Percentiles rank a stretch among this genome's conserved stretches.
phyloP scores from a whole-genome alignment of 371 early-diverging fungal species.

The Mortierella sp. region DNA sequence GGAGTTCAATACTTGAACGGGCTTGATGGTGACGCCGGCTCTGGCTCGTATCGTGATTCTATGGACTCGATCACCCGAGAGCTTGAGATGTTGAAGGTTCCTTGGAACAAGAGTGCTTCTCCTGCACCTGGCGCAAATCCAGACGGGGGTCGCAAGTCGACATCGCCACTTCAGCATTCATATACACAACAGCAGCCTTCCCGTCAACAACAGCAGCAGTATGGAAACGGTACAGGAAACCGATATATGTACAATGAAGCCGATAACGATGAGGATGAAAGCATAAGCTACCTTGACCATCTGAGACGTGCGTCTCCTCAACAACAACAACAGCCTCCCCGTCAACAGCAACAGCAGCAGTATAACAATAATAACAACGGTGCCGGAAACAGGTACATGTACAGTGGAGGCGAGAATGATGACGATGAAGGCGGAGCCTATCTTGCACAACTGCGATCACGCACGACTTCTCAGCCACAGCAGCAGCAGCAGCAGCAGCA shows the following conservation, averaged over 20 bases:
- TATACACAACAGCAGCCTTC: background rate
- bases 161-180: conserved; percentile 6
- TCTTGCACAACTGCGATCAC: conserved; percentile 12
- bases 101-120: conserved; percentile 19
- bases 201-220: conserved; percentile 8
- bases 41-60: conserved; percentile 16
- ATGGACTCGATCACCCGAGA: conserved; percentile 44
- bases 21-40: background rate
- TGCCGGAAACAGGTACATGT: conserved; percentile 5
- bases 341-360: conserved; percentile 9
- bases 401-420: background rate
- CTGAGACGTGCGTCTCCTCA: background rate
- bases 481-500: conserved; percentile 1
- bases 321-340: conserved; percentile 4
- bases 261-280: conserved; percentile 12
- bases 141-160: conserved; percentile 12
- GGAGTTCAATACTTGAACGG: background rate
- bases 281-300: conserved; percentile 14
- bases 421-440: conserved; percentile 17
- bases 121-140: background rate
- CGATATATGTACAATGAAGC: conserved; percentile 17
- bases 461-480: background rate
- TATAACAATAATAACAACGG: conserved; percentile 6
- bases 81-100: conserved; percentile 39
- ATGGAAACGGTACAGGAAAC: conserved; percentile 1